A percentile compares a stretch with the other conserved stretches of the same genome.
Conservation (phyloP, 2,329 filamentous ascomycete genomes). For the Trichoderma asperellum region DNA sequence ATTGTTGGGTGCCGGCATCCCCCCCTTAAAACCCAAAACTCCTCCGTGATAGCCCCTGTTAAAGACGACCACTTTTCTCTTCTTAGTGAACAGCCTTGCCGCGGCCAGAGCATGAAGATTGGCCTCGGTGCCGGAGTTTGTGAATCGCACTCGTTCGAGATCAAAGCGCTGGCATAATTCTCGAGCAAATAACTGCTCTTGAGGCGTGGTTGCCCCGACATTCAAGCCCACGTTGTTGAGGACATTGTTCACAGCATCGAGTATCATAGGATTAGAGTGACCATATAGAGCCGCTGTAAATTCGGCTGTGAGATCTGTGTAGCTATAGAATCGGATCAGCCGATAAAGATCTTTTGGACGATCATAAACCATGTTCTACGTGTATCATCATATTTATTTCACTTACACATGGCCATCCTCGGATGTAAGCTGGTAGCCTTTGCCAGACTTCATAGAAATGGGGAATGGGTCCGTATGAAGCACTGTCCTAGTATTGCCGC, state of each 20-base stretch:
- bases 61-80: slow-evolving; percentile 55
- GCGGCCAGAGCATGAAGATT: slow-evolving; percentile 62
- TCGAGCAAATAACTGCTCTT: slow-evolving; percentile 57
- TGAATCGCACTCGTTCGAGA: slow-evolving; percentile 62
- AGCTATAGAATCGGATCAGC: slow-evolving; percentile 40
- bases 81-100: slow-evolving; percentile 52
- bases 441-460: slow-evolving; percentile 45
- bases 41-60: slow-evolving; percentile 49
- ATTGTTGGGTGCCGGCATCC: slow-evolving; percentile 47
- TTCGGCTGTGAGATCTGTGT: slow-evolving; percentile 65
- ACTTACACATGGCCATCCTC: slow-evolving; percentile 46
- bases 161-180: slow-evolving; percentile 59
- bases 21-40: slow-evolving; percentile 43
- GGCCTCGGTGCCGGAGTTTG: slow-evolving; percentile 69
- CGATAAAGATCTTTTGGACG: not conserved
- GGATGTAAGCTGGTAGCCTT: slow-evolving; percentile 44
- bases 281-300: slow-evolving; percentile 69
- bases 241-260: slow-evolving; percentile 50
- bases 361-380: not conserved
- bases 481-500: slow-evolving; percentile 53
- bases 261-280: slow-evolving; percentile 62
- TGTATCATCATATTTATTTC: not conserved
- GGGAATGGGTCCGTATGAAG: slow-evolving; percentile 52
- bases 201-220: slow-evolving; percentile 55
- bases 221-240: slow-evolving; percentile 55